These are phyloP conservation scores for Bryoerythrophyllum caledonicum DNA, from an alignment of 225 moss, liverwort and hornwort species.

Conservation along the genomic window DNA sequence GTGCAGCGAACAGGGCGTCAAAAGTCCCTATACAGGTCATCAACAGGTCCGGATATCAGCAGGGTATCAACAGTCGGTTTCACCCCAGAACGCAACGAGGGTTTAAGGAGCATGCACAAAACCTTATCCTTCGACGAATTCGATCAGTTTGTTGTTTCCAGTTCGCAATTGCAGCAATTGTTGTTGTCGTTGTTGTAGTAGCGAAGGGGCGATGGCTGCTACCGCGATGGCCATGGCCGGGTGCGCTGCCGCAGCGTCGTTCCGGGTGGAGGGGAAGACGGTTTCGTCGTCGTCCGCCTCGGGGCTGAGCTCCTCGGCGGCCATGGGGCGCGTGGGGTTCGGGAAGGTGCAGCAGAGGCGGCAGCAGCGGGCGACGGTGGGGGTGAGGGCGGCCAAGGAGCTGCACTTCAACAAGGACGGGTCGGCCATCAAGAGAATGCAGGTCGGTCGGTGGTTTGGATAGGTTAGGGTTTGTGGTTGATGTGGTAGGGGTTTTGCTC, in stretches of 20 bases:
- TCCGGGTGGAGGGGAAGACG: slow-evolving; percentile 8
- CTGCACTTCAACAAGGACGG: slow-evolving; percentile 95
- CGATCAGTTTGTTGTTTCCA: too few relatives aligned
- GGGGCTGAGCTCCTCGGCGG: slow-evolving; percentile 38
- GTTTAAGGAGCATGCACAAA: too few relatives aligned
- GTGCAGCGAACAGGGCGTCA: too few relatives aligned
- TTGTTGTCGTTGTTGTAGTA: too few relatives aligned
- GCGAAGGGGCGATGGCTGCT: slow-evolving; percentile 5
- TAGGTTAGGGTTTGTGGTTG: background rate
- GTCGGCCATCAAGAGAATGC: slow-evolving; percentile 93
- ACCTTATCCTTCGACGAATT: too few relatives aligned
- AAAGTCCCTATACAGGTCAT: too few relatives aligned
- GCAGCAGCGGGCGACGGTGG: slow-evolving; percentile 29
- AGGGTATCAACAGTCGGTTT: too few relatives aligned
- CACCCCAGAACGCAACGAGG: too few relatives aligned
- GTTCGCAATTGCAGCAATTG: too few relatives aligned
- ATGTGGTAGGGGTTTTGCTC: too few relatives aligned
- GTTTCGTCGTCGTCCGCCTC: too few relatives aligned
- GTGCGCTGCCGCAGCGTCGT: slow-evolving; percentile 7
- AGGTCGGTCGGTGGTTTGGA: slow-evolving; percentile 48
- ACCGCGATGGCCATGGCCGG: slow-evolving; percentile 24
- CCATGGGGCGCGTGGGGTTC: slow-evolving; percentile 52
- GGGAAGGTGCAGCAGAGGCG: slow-evolving; percentile 24
- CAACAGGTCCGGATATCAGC: too few relatives aligned
- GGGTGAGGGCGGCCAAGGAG: slow-evolving; percentile 85